These are phyloP conservation scores for Nemania diffusa DNA, from an alignment of 2,329 filamentous ascomycete genomes.

Conservation along the genomic window DNA sequence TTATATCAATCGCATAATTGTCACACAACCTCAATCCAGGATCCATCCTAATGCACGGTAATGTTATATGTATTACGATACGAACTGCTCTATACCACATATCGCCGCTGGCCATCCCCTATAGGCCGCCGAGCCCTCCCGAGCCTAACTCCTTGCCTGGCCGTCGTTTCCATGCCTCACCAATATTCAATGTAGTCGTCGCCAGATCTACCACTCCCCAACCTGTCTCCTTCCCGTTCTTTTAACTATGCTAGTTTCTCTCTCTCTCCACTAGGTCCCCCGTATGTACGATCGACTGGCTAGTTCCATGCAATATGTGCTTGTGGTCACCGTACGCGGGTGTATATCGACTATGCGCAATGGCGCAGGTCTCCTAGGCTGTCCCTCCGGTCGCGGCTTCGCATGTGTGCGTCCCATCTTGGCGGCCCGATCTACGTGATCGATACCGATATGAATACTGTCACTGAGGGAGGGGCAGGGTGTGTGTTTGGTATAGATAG, in stretches of 20 bases:
- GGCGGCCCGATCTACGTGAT: background rate
- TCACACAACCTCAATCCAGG: background rate
- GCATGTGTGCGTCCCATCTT: conserved; percentile 1
- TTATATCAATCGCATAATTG: background rate
- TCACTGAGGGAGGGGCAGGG: background rate
- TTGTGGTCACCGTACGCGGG: background rate
- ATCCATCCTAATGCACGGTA: background rate
- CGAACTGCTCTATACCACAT: background rate
- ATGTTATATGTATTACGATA: conserved; percentile 2
- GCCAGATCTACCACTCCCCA: background rate
- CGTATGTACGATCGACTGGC: background rate
- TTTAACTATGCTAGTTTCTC: background rate
- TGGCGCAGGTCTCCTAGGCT: conserved; percentile 1
- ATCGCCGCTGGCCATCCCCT: background rate
- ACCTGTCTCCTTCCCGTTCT: background rate
- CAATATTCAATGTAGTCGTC: conserved; percentile 11
- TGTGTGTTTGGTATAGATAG: background rate
- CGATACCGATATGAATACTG: background rate
- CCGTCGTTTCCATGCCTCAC: background rate
- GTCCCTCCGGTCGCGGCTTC: background rate
- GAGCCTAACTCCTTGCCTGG: background rate
- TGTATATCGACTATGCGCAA: conserved; percentile 2
- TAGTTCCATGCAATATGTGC: background rate
- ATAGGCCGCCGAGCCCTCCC: background rate
- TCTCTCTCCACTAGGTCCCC: background rate